Percentiles rank a stretch among this genome's conserved stretches.
Conservation (phyloP, 2,329 filamentous ascomycete genomes). For the Teratosphaeria pseudoeucalypti region DNA sequence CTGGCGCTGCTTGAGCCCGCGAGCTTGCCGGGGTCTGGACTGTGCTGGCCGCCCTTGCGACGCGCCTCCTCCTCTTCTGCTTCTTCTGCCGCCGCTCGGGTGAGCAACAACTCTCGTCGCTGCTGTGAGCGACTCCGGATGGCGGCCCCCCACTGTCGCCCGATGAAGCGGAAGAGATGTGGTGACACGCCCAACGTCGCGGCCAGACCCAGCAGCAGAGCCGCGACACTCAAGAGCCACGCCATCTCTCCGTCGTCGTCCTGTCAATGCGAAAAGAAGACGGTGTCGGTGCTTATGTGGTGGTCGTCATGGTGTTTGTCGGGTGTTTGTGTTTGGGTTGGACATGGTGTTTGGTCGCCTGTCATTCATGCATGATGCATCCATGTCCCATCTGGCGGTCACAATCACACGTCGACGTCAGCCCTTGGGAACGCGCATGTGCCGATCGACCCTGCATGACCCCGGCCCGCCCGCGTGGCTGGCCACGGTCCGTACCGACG, state of each 20-base stretch:
- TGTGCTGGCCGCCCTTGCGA: conserved; percentile 2
- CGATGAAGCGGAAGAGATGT: conserved; percentile 13
- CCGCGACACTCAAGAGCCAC: conserved; percentile 8
- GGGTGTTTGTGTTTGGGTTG: neutral
- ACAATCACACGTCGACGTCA: neutral
- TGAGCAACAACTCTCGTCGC: conserved; percentile 21
- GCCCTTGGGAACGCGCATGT: neutral
- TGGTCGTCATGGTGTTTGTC: neutral
- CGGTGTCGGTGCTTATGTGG: neutral
- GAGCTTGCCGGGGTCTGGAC: neutral
- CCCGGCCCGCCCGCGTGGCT: neutral
- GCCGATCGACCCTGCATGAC: neutral
- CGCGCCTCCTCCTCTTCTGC: conserved; percentile 4
- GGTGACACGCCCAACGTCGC: conserved; percentile 16
- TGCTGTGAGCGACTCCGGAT: conserved; percentile 22
- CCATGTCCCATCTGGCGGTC: neutral
- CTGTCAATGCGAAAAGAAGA: neutral
- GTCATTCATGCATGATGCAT: neutral
- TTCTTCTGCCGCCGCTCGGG: conserved; percentile 19
- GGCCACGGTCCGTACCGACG: neutral
- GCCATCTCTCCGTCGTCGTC: conserved; percentile 1
- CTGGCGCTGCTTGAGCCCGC: conserved; percentile 16
- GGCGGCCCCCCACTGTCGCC: conserved; percentile 16
- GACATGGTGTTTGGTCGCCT: neutral
- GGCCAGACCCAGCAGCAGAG: conserved; percentile 14